These are phyloP conservation scores for Raddia distichophylla DNA, from an alignment of 176 grass and related monocot species.

Conservation along the genomic window DNA sequence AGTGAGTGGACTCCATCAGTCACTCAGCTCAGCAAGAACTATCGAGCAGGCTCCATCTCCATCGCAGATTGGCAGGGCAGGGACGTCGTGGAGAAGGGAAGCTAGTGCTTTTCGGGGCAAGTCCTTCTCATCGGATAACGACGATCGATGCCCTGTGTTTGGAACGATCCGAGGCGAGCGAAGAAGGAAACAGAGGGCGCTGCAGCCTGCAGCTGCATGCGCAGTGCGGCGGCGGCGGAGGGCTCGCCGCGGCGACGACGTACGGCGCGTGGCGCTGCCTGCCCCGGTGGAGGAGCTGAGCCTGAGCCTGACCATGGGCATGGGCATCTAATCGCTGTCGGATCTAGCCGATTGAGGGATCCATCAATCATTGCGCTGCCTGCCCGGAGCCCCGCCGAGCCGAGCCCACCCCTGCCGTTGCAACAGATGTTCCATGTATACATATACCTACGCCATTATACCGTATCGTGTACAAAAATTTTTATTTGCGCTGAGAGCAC, in stretches of 20 bases:
- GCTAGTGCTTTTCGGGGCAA: background rate
- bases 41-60: background rate
- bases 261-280: background rate
- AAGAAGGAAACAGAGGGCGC: background rate
- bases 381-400: background rate
- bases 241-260: too few species aligned
- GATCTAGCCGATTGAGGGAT: slow-evolving; percentile 26
- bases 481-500: too few species aligned
- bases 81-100: background rate
- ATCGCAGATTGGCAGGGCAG: background rate
- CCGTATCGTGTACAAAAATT: too few species aligned
- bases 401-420: too few species aligned
- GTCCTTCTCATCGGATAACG: slow-evolving; percentile 14
- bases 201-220: background rate
- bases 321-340: slow-evolving; percentile 27
- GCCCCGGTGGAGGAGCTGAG: background rate
- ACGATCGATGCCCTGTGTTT: slow-evolving; percentile 21
- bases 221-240: background rate
- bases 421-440: too few species aligned
- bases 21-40: background rate
- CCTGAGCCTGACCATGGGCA: background rate
- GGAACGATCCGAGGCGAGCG: background rate
- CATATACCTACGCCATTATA: too few species aligned
- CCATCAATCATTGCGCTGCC: background rate
- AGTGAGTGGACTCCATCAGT: background rate